Evolutionary conservation across 2,329 filamentous ascomycete genomes (phyloP), one percentile per base, ranked within the genome.

Genomic region (Endoconidiophora polonica): DNA sequence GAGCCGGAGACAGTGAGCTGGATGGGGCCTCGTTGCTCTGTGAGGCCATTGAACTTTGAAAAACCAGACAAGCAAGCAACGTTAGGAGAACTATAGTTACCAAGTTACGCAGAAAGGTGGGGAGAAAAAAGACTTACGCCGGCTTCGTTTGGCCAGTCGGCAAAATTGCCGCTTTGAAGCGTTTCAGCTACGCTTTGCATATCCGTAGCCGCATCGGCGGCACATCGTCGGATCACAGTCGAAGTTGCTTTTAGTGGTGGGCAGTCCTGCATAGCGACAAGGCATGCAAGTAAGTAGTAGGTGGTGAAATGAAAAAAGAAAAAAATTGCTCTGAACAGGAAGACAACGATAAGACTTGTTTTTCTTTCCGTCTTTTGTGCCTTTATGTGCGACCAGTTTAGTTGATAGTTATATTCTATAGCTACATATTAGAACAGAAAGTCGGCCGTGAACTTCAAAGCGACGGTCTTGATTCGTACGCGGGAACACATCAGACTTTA

Each of bases 21-120:
- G 3, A 87, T 65, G 0, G 83, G 81, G 0, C 73, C 72, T 3
- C 71, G 71, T 55, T 84, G 73, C 57, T 86, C 79, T 10, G 76
- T 75, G 40, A 81, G 68, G 16, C 71, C 74, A 51, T 84, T 74
- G 57, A 86, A 86, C 79, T 86, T 46, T 18, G 5, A 49, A 12
- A 20, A 18, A 22, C 16, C 16, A 18, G 16, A 18, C 16, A 14
- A 24, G 39, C 7, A 37, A n/a, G n/a, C 12, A 23, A 22, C 16
- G 18, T 37, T 40, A 20, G 22, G 14, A 7, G 9, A 10, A 12
- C 7, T 37, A 20, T 2, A 24, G 20, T 6, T 36, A 18, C 12
- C 10, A 45, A 4, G 20, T 6, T 3, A 12, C 18, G 9, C 10
- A 9, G 42, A 10, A 42, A 23, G 16, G 16, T 16, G 12, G 23